phyloP scores from a whole-genome alignment of 345 rosid genomes.

The Gossypium mustelinum region DNA sequence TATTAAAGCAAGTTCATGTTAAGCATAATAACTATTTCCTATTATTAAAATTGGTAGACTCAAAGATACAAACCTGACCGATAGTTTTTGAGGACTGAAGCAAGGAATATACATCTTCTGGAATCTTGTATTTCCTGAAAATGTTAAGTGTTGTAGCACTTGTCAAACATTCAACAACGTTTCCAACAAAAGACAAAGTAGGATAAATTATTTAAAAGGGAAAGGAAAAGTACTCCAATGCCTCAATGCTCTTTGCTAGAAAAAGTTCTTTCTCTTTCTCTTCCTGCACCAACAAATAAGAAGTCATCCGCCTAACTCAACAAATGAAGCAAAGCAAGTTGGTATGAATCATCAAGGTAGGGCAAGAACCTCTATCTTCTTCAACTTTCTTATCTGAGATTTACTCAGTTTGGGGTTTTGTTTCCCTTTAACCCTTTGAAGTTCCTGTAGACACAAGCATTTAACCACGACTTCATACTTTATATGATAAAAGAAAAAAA shows the following conservation, averaged over 20 bases:
- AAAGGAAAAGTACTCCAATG: conserved; percentile 48
- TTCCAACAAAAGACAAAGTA: background rate
- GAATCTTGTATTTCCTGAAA: conserved; percentile 65
- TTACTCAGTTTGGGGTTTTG: conserved; percentile 37
- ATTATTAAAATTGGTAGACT: conserved; percentile 9
- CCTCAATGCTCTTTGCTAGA: conserved; percentile 42
- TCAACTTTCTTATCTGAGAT: conserved; percentile 59
- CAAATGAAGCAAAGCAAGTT: background rate
- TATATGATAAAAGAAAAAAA: background rate
- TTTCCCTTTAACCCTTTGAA: conserved; percentile 16
- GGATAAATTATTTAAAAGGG: background rate
- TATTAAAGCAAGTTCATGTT: conserved; percentile 22
- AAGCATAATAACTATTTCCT: background rate
- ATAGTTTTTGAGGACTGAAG: conserved; percentile 61
- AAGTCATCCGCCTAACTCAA: background rate
- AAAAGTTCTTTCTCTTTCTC: conserved; percentile 46
- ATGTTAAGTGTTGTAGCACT: background rate
- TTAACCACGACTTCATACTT: background rate
- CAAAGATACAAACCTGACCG: conserved; percentile 48
- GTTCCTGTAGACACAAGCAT: background rate
- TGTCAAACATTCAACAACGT: background rate
- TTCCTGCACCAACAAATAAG: conserved; percentile 35
- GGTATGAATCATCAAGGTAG: background rate
- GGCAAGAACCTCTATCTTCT: conserved; percentile 57
- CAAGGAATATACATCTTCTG: conserved; percentile 54